Evolutionary conservation across 495 filamentous ascomycete genomes (phyloP).

Genomic region (Bacidia rubella): DNA sequence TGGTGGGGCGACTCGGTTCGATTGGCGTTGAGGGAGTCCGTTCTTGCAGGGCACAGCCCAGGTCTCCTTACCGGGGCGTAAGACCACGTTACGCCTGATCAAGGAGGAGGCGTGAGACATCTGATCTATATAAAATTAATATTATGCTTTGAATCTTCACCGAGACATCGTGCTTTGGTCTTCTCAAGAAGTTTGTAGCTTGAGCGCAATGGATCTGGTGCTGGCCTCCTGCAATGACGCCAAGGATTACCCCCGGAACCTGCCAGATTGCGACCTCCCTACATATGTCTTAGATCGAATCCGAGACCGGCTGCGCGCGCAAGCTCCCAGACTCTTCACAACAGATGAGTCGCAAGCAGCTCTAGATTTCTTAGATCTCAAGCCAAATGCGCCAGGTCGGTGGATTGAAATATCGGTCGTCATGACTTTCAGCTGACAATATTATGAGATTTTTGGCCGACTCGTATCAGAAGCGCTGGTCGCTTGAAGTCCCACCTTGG

Average conservation of each 20-base stretch:
- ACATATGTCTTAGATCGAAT: neutral
- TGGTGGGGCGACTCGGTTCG: too few relatives aligned
- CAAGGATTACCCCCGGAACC: neutral
- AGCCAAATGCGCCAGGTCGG: neutral
- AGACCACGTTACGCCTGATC: too few relatives aligned
- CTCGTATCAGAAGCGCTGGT: neutral
- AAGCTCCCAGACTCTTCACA: neutral
- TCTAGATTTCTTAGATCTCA: neutral
- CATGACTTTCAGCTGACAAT: too few relatives aligned
- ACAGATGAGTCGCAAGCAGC: neutral
- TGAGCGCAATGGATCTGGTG: neutral
- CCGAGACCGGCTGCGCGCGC: neutral
- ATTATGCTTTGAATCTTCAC: too few relatives aligned
- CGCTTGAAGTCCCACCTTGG: neutral
- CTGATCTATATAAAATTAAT: too few relatives aligned
- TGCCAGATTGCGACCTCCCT: neutral
- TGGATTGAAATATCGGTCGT: conserved; percentile 32
- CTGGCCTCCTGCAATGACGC: neutral
- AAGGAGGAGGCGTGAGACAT: too few relatives aligned
- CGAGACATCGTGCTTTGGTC: too few relatives aligned
- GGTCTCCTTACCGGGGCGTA: too few relatives aligned
- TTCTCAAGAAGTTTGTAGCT: too few relatives aligned
- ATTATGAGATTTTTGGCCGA: neutral
- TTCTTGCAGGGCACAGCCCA: neutral
- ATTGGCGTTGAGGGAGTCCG: too few relatives aligned